Percentiles rank a stretch among this genome's conserved stretches.
Conservation (phyloP, 768 basidiomycete genomes). For the Suillus ampliporus region DNA sequence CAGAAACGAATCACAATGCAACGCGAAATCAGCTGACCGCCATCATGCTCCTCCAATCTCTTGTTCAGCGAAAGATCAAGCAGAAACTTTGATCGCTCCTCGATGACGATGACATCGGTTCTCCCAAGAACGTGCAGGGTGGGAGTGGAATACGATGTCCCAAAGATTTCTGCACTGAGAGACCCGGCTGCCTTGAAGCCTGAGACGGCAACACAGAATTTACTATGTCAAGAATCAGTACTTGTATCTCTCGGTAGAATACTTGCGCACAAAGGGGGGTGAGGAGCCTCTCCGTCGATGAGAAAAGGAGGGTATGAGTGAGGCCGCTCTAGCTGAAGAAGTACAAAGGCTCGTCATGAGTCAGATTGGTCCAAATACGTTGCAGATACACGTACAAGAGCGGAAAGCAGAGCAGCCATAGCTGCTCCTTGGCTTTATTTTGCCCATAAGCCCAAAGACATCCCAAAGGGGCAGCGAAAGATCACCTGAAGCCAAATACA, state of each 20-base stretch:
- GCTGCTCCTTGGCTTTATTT: conserved; percentile 75
- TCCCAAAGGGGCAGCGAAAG: not conserved
- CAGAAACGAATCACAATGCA: not conserved
- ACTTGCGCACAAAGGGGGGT: conserved; percentile 69
- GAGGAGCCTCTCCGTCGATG: conserved; percentile 64
- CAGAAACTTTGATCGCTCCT: conserved; percentile 67
- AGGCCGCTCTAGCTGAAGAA: conserved; percentile 57
- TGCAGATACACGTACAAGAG: conserved; percentile 55
- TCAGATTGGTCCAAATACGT: conserved; percentile 3
- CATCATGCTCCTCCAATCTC: conserved; percentile 78
- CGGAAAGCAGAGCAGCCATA: conserved; percentile 71
- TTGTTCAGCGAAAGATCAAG: conserved; percentile 58
- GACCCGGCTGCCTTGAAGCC: conserved; percentile 65
- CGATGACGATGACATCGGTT: conserved; percentile 74
- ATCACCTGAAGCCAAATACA: conserved; percentile 79
- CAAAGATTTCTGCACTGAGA: conserved; percentile 55
- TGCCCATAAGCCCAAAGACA: conserved; percentile 10
- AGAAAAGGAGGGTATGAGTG: conserved; percentile 61
- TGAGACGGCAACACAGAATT: conserved; percentile 77
- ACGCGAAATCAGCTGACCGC: conserved; percentile 58
- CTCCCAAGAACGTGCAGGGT: conserved; percentile 82
- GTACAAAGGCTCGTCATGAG: conserved; percentile 10
- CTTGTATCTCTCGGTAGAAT: not conserved
- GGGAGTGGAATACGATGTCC: conserved; percentile 62
- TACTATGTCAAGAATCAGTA: conserved; percentile 40